A percentile compares a stretch with the other conserved stretches of the same genome.
Evolutionary conservation across 2,329 filamentous ascomycete genomes (phyloP).

Genomic region (Botrytis galanthina): DNA sequence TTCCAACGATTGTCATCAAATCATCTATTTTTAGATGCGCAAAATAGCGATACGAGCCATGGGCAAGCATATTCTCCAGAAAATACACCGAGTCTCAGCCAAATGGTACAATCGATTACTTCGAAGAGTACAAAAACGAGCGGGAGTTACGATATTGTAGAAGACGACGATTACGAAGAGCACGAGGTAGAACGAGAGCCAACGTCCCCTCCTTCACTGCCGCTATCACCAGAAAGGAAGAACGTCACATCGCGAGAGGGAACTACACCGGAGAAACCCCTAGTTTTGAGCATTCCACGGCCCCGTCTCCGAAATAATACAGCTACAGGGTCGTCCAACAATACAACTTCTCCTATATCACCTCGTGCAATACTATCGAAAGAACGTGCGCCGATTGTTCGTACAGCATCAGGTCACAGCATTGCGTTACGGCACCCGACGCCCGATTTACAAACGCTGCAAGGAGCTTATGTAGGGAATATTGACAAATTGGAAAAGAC

Average conservation of each 20-base stretch:
- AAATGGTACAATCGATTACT: conserved; percentile 24
- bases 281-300: conserved; percentile 25
- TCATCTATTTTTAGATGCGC: conserved; percentile 32
- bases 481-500: conserved; percentile 73
- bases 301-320: conserved; percentile 26
- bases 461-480: conserved; percentile 62
- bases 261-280: conserved; percentile 17
- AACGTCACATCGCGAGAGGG: conserved; percentile 15
- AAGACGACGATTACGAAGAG: conserved; percentile 28
- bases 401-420: conserved; percentile 35
- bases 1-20: conserved; percentile 19
- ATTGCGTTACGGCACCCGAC: conserved; percentile 52
- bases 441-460: conserved; percentile 60
- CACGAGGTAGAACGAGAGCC: conserved; percentile 13
- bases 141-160: conserved; percentile 27
- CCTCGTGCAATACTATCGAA: conserved; percentile 18
- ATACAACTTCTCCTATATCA: conserved; percentile 19
- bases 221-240: conserved; percentile 14
- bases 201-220: conserved; percentile 7
- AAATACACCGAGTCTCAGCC: conserved; percentile 14
- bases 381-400: conserved; percentile 27
- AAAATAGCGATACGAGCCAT: conserved; percentile 25
- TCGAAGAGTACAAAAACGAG: conserved; percentile 24
- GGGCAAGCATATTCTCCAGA: conserved; percentile 17
- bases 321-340: conserved; percentile 26